Base-by-base conservation (phyloP, 495 filamentous ascomycete species). In the Neurospora cerealis region DNA sequence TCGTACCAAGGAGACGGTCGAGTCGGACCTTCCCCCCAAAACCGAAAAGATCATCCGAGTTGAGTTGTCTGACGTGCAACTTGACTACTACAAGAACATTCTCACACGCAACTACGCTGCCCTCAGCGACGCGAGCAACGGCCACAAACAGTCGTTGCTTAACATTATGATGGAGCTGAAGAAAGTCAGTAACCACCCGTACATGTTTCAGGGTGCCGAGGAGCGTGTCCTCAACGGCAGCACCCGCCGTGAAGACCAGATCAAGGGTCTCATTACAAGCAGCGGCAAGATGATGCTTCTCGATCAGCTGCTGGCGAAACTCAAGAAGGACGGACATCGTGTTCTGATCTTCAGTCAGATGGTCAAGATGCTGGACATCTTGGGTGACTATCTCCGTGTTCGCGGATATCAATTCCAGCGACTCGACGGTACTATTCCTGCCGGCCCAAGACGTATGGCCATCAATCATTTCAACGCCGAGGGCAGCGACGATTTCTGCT, bases 131-230 rank as follows among this genome's bases (percentile, higher is more conserved):
- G 95, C 94, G 28, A 89, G 90, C 36, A 93, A 88, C 70, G 96
- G 94, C 9, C 91, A 93, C 78, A 97, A 97, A 80, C 94, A 96
- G 75, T 97, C 94, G 1, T 83, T 98, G n/a, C 83, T 98, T 72
- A 99, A 99, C 82, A 97, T 99, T 79, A 97, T 98, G 88, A 99
- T 99, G 95, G 96, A 99, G 80, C 81, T 99, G 77, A 98, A 98
- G 85, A 99, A 99, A 81, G 93, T 94, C 75, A 97, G 94, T 86
- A 98, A 98, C 75, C 96, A 99, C 79, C 94, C 96, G 6, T 97
- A 97, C 83, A 96, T 98, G 91, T 97, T 99, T 76, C 91, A 92
- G 4, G 93, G 92, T 72, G 96, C 93, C 32, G 96, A 98, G 80
- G 93, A 95, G 40, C 92, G 91, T 48, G 92, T 97, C 69, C 82